Percentiles rank a stretch among this genome's conserved stretches.
These are phyloP conservation scores for Chenopodium berlandieri DNA, from an alignment of 148 eudicot species.

Conservation along the genomic window DNA sequence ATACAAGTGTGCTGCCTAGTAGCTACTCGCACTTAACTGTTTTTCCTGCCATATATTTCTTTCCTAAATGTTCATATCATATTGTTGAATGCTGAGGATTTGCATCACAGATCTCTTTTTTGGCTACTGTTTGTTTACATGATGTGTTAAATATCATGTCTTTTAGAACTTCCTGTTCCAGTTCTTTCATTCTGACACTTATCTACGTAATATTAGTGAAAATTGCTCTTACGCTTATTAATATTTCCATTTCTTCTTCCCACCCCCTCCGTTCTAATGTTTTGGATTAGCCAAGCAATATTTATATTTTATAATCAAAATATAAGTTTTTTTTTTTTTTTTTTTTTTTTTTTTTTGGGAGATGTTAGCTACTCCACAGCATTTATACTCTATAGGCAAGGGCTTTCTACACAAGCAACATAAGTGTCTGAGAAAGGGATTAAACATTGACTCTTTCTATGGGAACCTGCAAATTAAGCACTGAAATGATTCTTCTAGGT, in stretches of 20 bases:
- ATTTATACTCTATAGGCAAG: background rate
- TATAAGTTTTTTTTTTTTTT: too few species aligned
- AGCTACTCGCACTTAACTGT: too few species aligned
- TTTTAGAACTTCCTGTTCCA: too few species aligned
- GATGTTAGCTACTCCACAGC: background rate
- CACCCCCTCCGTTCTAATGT: background rate
- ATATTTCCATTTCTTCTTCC: background rate
- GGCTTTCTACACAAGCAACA: conserved; percentile 2
- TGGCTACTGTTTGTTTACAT: background rate
- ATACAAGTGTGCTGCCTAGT: too few species aligned
- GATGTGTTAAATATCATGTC: background rate
- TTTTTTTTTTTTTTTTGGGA: background rate
- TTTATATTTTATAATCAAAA: too few species aligned
- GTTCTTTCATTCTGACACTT: too few species aligned
- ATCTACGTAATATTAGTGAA: background rate
- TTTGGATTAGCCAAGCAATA: too few species aligned
- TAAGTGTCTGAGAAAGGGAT: background rate
- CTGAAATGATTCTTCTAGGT: background rate
- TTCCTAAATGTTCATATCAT: background rate
- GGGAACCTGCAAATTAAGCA: background rate
- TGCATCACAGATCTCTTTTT: background rate
- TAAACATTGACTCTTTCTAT: background rate
- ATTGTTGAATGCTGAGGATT: background rate
- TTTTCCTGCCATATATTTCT: too few species aligned
- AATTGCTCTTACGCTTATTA: too few species aligned